Evolutionary conservation across 2,329 filamentous ascomycete species (phyloP).

Genomic region (Diaporthe longicolla): DNA sequence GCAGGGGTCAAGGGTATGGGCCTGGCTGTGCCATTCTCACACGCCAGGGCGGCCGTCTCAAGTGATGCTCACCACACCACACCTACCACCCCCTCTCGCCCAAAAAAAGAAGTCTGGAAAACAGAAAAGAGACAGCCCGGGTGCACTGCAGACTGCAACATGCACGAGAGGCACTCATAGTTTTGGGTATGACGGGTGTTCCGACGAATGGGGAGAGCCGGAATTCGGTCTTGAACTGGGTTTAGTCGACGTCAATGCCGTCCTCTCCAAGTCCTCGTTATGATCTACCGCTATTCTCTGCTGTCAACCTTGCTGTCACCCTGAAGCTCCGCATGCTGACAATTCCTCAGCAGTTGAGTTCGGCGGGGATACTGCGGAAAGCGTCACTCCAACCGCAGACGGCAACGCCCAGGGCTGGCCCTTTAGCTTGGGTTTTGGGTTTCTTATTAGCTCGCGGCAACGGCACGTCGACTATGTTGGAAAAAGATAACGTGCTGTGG

Average conservation of each 20-base stretch:
- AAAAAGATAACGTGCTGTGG: background rate
- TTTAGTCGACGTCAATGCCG: constrained; percentile 20
- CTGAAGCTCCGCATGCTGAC: constrained; percentile 23
- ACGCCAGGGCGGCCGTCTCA: constrained; percentile 34
- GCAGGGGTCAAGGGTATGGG: constrained; percentile 23
- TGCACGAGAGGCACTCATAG: background rate
- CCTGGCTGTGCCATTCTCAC: constrained; percentile 8
- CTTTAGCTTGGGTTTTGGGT: constrained; percentile 23
- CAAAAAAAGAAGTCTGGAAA: background rate
- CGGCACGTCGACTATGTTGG: background rate
- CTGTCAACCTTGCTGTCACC: constrained; percentile 16
- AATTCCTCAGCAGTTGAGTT: constrained; percentile 24
- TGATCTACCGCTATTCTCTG: constrained; percentile 17
- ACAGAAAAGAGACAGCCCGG: background rate
- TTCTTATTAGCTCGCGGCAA: constrained; percentile 25
- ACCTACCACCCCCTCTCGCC: background rate
- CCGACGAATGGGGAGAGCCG: constrained; percentile 27
- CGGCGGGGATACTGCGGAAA: background rate
- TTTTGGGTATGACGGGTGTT: background rate
- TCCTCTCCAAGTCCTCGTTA: background rate
- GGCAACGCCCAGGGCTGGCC: constrained; percentile 2
- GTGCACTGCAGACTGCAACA: background rate
- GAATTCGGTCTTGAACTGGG: constrained; percentile 24
- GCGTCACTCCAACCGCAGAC: background rate
- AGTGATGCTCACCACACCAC: constrained; percentile 30